Evolutionary conservation across 2,329 filamentous ascomycete species (phyloP).

Genomic region (Claviceps spartinae): DNA sequence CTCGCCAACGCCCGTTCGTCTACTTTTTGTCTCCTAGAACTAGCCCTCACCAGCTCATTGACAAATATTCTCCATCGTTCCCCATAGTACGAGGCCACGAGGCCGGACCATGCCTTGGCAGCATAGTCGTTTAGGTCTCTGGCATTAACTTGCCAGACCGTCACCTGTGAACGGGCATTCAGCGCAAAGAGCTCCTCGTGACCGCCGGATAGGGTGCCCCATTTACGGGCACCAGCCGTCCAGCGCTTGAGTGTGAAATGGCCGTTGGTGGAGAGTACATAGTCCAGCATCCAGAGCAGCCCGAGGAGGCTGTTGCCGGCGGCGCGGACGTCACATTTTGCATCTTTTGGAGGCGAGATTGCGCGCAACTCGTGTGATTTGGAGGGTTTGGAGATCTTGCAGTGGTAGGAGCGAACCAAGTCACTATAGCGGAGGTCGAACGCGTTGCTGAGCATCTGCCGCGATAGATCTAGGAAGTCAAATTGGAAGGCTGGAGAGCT

Average conservation of each 20-base stretch:
- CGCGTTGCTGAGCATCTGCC: conserved; percentile 33
- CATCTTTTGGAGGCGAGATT: background rate
- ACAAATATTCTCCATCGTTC: conserved; percentile 33
- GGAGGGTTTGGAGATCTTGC: conserved; percentile 7
- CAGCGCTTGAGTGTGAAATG: conserved; percentile 29
- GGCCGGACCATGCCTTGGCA: conserved; percentile 32
- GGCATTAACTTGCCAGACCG: conserved; percentile 28
- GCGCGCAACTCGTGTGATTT: conserved; percentile 10
- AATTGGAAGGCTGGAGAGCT: conserved; percentile 27
- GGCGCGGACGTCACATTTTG: conserved; percentile 1
- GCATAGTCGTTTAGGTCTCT: conserved; percentile 33
- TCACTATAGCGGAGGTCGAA: conserved; percentile 26
- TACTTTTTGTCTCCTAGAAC: background rate
- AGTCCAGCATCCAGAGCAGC: conserved; percentile 25
- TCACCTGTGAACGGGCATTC: conserved; percentile 35
- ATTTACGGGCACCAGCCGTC: conserved; percentile 23
- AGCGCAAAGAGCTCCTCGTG: conserved; percentile 25
- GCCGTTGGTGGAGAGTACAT: conserved; percentile 25
- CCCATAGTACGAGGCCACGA: conserved; percentile 32
- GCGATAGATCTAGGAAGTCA: conserved; percentile 34
- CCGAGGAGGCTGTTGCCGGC: conserved; percentile 17
- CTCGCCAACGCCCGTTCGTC: conserved; percentile 1
- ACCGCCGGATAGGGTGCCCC: conserved; percentile 10
- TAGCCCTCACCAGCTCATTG: conserved; percentile 19
- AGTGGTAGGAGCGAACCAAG: conserved; percentile 19